phyloP scores from a whole-genome alignment of 768 basidiomycete species.

The Pisolithus orientalis region DNA sequence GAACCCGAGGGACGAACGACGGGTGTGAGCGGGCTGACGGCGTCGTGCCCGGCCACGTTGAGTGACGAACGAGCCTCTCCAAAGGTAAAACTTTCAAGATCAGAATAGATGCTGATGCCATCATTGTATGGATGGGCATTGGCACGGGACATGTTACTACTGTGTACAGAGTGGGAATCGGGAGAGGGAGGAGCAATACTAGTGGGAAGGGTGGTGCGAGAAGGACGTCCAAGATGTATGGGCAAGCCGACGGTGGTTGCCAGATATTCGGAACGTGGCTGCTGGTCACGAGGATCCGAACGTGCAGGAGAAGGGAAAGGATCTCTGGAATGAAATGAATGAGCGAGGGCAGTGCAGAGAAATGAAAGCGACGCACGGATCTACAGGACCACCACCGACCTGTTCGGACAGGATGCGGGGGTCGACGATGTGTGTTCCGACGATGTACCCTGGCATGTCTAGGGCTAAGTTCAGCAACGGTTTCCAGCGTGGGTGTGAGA shows the following conservation, averaged over 20 bases:
- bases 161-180: background rate
- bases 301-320: background rate
- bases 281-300: background rate
- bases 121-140: background rate
- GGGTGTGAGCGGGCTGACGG: constrained; percentile 34
- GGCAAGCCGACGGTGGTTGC: background rate
- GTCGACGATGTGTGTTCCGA: constrained; percentile 25
- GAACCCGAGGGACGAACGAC: constrained; percentile 18
- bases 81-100: constrained; percentile 37
- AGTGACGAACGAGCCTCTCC: constrained; percentile 27
- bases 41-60: constrained; percentile 11
- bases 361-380: constrained; percentile 3
- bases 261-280: background rate
- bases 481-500: background rate
- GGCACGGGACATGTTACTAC: background rate
- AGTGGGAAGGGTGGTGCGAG: background rate
- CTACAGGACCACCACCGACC: constrained; percentile 9
- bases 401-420: constrained; percentile 24
- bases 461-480: background rate
- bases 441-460: background rate
- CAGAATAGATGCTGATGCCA: constrained; percentile 32
- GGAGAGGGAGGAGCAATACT: background rate
- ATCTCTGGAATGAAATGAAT: background rate
- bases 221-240: background rate
- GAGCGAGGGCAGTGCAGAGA: background rate